Conservation (phyloP, 2,329 filamentous ascomycete species). For the Dothistroma pini region DNA sequence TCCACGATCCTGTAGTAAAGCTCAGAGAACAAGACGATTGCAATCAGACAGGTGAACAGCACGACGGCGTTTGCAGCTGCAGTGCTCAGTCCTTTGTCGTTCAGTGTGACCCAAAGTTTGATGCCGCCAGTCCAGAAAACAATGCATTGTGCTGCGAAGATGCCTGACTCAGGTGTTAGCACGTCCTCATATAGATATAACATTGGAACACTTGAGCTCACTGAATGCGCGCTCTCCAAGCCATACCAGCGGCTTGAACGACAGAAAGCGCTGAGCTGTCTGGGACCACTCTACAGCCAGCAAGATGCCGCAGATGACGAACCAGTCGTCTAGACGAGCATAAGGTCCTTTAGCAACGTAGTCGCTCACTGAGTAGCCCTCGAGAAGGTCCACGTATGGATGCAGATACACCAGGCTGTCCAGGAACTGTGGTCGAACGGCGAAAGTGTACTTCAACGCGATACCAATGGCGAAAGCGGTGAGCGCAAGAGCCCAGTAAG, state of each 20-base stretch:
- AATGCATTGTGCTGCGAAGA: constrained; percentile 29
- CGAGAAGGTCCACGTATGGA: constrained; percentile 27
- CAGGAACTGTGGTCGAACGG: constrained; percentile 25
- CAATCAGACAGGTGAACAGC: constrained; percentile 21
- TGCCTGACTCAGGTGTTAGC: constrained; percentile 14
- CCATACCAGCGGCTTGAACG: constrained; percentile 24
- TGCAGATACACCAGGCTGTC: constrained; percentile 28
- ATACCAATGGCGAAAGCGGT: constrained; percentile 19
- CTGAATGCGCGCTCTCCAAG: constrained; percentile 31
- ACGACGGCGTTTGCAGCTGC: constrained; percentile 27
- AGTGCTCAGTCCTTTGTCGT: constrained; percentile 11
- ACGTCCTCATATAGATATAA: no score
- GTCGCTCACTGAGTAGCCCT: constrained; percentile 13
- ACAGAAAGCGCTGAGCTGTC: constrained; percentile 20
- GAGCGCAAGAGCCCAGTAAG: constrained; percentile 20
- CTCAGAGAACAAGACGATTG: constrained; percentile 23
- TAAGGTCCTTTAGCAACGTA: constrained; percentile 26
- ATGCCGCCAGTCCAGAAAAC: constrained; percentile 32
- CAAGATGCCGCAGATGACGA: constrained; percentile 29
- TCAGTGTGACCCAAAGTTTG: constrained; percentile 28
- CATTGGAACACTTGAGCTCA: constrained; percentile 11
- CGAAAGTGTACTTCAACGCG: constrained; percentile 29
- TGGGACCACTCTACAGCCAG: constrained; percentile 24
- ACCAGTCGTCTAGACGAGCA: constrained; percentile 29
- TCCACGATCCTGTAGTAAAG: constrained; percentile 28